Percentiles rank a stretch among this genome's conserved stretches.
phyloP scores from a whole-genome alignment of 225 moss, liverwort and hornwort genomes.

The Lunularia cruciata region DNA sequence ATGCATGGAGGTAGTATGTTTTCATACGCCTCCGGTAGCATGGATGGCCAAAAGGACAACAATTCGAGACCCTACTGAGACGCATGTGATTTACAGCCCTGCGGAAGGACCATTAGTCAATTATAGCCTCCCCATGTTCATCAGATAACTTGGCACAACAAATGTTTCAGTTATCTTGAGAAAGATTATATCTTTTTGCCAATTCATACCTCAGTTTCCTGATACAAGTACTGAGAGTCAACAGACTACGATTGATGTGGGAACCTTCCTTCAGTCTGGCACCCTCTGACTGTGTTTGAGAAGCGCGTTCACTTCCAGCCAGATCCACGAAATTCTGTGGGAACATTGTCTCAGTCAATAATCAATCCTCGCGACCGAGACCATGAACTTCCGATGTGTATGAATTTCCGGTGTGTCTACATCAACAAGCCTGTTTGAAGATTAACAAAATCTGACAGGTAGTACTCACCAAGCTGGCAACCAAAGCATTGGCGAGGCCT shows the following conservation, averaged over 20 bases:
- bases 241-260: slow-evolving; percentile 90
- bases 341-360: neutral
- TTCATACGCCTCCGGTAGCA: no score
- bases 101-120: no score
- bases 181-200: no score
- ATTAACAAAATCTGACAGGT: neutral
- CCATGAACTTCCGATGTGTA: neutral
- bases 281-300: slow-evolving; percentile 90
- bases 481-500: slow-evolving; percentile 62
- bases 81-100: no score
- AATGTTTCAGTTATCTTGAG: no score
- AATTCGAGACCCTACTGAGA: no score
- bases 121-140: no score
- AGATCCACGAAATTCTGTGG: slow-evolving; percentile 94
- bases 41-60: no score
- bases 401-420: neutral
- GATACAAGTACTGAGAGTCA: slow-evolving; percentile 96
- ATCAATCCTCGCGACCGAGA: neutral
- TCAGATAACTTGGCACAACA: no score
- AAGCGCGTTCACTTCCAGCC: slow-evolving; percentile 97
- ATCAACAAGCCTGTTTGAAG: no score
- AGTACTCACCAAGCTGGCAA: slow-evolving; percentile 76
- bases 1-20: no score
- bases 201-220: slow-evolving; percentile 80
- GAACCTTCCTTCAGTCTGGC: slow-evolving; percentile 92